phyloP scores from a whole-genome alignment of 2,329 filamentous ascomycete genomes.

The Arthroderma sp. region DNA sequence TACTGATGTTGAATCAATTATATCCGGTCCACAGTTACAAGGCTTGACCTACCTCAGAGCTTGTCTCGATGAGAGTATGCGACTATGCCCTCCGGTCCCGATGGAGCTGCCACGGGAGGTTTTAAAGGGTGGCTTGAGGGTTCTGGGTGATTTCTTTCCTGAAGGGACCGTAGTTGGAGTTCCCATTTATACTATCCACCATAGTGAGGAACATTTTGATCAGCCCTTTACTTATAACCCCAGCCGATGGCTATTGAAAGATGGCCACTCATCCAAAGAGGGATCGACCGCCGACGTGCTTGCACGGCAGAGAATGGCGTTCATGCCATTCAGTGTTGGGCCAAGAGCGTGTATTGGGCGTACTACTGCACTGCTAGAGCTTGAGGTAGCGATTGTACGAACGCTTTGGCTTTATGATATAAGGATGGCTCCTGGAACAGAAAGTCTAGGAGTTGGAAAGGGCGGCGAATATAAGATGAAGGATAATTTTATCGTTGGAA shows the following conservation, averaged over 20 bases:
- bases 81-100: constrained; percentile 19
- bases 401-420: constrained; percentile 29
- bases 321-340: constrained; percentile 25
- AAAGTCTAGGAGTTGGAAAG: constrained; percentile 3
- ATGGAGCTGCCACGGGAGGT: constrained; percentile 17
- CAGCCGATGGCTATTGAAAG: constrained; percentile 21
- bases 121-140: constrained; percentile 14
- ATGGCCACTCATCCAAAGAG: not conserved
- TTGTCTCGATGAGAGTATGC: constrained; percentile 25
- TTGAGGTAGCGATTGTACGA: constrained; percentile 25
- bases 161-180: constrained; percentile 19
- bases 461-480: constrained; percentile 4
- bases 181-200: constrained; percentile 20
- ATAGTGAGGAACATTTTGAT: constrained; percentile 19
- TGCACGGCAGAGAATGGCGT: constrained; percentile 30
- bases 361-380: constrained; percentile 30
- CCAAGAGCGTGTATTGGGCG: constrained; percentile 31
- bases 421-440: not conserved
- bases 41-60: constrained; percentile 28
- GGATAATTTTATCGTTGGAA: constrained; percentile 9
- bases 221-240: constrained; percentile 19
- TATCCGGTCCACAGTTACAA: constrained; percentile 18
- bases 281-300: constrained; percentile 15
- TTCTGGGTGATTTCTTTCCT: constrained; percentile 20
- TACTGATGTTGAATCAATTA: constrained; percentile 22